Conservation (phyloP, 225 moss, liverwort and hornwort genomes). For the Sphagnum tenellum region DNA sequence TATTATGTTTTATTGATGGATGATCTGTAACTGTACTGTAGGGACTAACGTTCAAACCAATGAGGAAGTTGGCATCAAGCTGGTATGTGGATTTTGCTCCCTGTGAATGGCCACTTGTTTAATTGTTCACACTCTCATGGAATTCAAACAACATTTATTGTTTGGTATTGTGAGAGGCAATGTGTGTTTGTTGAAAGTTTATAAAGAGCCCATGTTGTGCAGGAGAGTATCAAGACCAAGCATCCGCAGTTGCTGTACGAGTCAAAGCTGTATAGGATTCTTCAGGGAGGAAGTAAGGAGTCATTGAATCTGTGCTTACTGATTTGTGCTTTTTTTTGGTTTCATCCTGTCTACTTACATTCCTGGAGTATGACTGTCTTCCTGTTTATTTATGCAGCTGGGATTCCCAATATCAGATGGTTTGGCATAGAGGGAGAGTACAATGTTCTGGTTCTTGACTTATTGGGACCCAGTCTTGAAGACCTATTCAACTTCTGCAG, state of each 20-base stretch:
- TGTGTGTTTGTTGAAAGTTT: too few relatives aligned
- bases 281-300: conserved; percentile 9
- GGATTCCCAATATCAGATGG: conserved; percentile 54
- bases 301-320: too few relatives aligned
- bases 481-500: conserved; percentile 45
- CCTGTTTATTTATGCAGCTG: conserved; percentile 8
- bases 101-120: too few relatives aligned
- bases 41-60: conserved; percentile 57
- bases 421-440: conserved; percentile 54
- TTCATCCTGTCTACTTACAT: too few relatives aligned
- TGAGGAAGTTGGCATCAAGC: conserved; percentile 60
- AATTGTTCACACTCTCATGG: too few relatives aligned
- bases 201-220: not conserved
- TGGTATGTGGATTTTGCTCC: conserved; percentile 16
- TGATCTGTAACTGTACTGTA: conserved; percentile 4
- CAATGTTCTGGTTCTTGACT: conserved; percentile 55
- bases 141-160: too few relatives aligned
- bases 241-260: conserved; percentile 9
- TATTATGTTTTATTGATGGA: too few relatives aligned
- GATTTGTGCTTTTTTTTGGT: too few relatives aligned
- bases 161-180: too few relatives aligned
- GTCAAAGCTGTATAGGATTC: conserved; percentile 9
- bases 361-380: too few relatives aligned
- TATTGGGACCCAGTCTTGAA: conserved; percentile 43
- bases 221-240: conserved; percentile 5